Conservation (phyloP, 805 yeast genomes). For the Cyberlindnera mycetangii region DNA sequence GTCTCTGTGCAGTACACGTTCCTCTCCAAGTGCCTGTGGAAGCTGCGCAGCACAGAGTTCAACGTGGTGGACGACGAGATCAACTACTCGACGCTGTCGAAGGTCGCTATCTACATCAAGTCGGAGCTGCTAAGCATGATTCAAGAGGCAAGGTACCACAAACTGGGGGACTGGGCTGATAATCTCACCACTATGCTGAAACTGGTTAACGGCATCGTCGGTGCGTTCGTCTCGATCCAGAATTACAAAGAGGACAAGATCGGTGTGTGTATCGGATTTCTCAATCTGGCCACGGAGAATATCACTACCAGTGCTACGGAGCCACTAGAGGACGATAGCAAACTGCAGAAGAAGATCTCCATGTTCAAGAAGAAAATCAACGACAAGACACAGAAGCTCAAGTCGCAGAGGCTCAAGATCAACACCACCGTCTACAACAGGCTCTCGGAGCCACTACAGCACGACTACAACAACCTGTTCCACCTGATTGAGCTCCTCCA, state of each 20-base stretch:
- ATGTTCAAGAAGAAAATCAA: conserved; percentile 18
- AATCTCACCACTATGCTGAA: conserved; percentile 27
- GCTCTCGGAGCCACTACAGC: conserved; percentile 19
- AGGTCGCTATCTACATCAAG: conserved; percentile 41
- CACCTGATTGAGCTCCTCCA: conserved; percentile 39
- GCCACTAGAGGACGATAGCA: conserved; percentile 9
- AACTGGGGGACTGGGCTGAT: conserved; percentile 8
- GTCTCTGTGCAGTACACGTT: conserved; percentile 31
- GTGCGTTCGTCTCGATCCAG: conserved; percentile 43
- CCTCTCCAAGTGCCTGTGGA: conserved; percentile 29
- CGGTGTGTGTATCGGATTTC: conserved; percentile 46
- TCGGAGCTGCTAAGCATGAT: conserved; percentile 29
- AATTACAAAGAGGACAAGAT: conserved; percentile 41
- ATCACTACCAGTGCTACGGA: conserved; percentile 29
- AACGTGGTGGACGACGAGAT: conserved; percentile 25
- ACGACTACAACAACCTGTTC: conserved; percentile 38
- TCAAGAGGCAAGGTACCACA: conserved; percentile 1
- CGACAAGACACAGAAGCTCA: conserved; percentile 6
- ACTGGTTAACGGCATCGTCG: conserved; percentile 42
- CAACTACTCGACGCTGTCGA: conserved; percentile 39
- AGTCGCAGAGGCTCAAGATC: conserved; percentile 2
- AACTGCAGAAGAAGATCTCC: conserved; percentile 17
- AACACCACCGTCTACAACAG: conserved; percentile 11
- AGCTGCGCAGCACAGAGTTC: conserved; percentile 22
- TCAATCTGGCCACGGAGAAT: conserved; percentile 34